These are phyloP conservation scores for Aquilaria yunnanensis DNA, from an alignment of 345 rosid genomes.

Conservation along the genomic window DNA sequence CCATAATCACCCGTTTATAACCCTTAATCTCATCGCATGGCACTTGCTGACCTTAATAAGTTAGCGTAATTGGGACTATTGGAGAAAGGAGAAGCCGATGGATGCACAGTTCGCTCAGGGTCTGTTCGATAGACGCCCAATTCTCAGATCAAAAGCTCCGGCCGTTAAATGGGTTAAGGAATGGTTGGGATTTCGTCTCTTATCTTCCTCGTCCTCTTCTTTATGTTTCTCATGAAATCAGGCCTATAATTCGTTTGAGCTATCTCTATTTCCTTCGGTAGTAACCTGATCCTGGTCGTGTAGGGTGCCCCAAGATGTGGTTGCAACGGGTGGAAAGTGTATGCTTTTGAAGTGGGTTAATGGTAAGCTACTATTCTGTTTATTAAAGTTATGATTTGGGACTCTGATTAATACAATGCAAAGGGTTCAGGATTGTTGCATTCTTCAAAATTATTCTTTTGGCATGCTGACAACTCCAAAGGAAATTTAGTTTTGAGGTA, in stretches of 20 bases:
- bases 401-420: too few species aligned
- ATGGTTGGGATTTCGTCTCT: slow-evolving; percentile 41
- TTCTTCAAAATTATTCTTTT: too few species aligned
- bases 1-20: too few species aligned
- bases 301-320: slow-evolving; percentile 98
- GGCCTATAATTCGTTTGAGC: background rate
- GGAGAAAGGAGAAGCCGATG: slow-evolving; percentile 12
- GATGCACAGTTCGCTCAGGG: slow-evolving; percentile 44
- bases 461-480: too few species aligned
- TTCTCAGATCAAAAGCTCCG: slow-evolving; percentile 60
- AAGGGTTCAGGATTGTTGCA: too few species aligned
- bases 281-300: background rate
- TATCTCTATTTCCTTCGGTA: background rate
- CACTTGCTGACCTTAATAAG: too few species aligned
- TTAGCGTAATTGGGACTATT: too few species aligned
- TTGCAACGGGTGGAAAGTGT: slow-evolving; percentile 93
- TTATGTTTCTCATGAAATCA: too few species aligned
- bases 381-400: background rate
- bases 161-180: slow-evolving; percentile 81
- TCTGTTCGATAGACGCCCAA: slow-evolving; percentile 71
- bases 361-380: slow-evolving; percentile 27
- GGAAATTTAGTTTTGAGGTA: too few species aligned
- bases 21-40: too few species aligned
- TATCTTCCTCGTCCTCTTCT: background rate
- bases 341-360: slow-evolving; percentile 79